These are phyloP conservation scores for Candida silvicultrix DNA, from an alignment of 805 yeast genomes.

Conservation along the genomic window DNA sequence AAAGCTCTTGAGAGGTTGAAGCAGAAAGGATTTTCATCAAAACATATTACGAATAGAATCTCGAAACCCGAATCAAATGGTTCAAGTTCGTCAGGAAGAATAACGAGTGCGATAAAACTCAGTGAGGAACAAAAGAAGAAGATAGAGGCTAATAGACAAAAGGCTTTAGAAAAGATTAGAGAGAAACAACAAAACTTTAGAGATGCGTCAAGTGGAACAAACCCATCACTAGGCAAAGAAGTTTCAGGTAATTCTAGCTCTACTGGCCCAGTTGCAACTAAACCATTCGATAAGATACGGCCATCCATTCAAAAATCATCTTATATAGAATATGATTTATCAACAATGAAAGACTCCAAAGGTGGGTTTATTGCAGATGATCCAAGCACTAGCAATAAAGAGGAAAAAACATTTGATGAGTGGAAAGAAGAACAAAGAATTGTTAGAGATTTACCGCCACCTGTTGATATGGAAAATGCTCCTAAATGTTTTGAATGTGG, in stretches of 20 bases:
- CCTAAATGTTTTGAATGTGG: constrained; percentile 83
- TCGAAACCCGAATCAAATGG: constrained; percentile 5
- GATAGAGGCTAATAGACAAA: constrained; percentile 46
- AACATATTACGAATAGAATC: constrained; percentile 10
- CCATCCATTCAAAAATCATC: constrained; percentile 54
- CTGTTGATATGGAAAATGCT: constrained; percentile 63
- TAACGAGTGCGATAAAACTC: constrained; percentile 19
- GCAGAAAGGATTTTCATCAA: constrained; percentile 30
- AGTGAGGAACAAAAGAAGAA: constrained; percentile 44
- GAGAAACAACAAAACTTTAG: constrained; percentile 29
- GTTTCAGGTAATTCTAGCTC: not conserved
- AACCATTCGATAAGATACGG: constrained; percentile 24
- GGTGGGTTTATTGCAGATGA: constrained; percentile 66
- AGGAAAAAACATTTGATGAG: constrained; percentile 36
- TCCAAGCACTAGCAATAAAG: constrained; percentile 7
- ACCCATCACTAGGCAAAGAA: constrained; percentile 10
- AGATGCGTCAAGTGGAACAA: constrained; percentile 27
- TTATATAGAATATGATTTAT: constrained; percentile 79
- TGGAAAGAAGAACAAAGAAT: constrained; percentile 42
- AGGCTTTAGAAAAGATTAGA: constrained; percentile 41
- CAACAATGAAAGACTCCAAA: constrained; percentile 81
- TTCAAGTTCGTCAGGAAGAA: constrained; percentile 5
- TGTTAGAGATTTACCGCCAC: constrained; percentile 58
- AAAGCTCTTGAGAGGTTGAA: constrained; percentile 55
- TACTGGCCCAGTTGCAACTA: constrained; percentile 8